Base-by-base conservation (phyloP, 1,139 yeast species). In the Candida albicans region DNA sequence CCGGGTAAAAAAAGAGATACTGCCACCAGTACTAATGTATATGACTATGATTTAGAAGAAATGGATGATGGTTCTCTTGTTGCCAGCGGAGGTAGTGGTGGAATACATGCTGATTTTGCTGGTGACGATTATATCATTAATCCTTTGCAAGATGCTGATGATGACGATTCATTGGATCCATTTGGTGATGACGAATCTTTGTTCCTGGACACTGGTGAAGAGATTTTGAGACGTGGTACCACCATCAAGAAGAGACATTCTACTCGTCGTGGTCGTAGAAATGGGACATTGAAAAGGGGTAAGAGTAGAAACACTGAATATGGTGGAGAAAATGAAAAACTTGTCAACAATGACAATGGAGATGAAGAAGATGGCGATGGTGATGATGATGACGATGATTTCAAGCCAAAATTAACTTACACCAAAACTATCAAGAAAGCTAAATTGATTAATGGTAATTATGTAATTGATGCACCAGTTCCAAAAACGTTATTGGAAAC, bases 391-490 rank as follows among this genome's bases (percentile, higher is more conserved):
- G 74, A 67, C 13, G 75, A 68, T 44, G 70, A 70, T 51, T 72
- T 67, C 55, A 61, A 62, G 40, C 78, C 79, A 0, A 62, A 70
- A 35, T 63, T 73, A 44, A 68, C 68, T 49, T 73, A 73, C 51
- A 69, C 76, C 28, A 70, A 70, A 46, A 78, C 81, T 37, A 68
- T 74, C 55, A 77, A 71, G 53, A 69, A 70, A 50, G 83, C 82
- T 31, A 69, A 70, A 48, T 67, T 85, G 57, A 83, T 82, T 52
- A 70, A 80, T 47, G 95, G 95, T 29, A 85, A 86, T 57, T 76
- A 86, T 55, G 87, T 87, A 8, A 75, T 86, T 37, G 95, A 86
- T 62, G 87, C 91, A 52, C 95, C 93, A 2, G 87, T 84, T 3
- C 84, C 90, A 1, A 68, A 74, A 42, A 71, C 81, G 33, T 70